Base-by-base conservation (phyloP, 2,329 filamentous ascomycete species). In the Fusarium sp. region DNA sequence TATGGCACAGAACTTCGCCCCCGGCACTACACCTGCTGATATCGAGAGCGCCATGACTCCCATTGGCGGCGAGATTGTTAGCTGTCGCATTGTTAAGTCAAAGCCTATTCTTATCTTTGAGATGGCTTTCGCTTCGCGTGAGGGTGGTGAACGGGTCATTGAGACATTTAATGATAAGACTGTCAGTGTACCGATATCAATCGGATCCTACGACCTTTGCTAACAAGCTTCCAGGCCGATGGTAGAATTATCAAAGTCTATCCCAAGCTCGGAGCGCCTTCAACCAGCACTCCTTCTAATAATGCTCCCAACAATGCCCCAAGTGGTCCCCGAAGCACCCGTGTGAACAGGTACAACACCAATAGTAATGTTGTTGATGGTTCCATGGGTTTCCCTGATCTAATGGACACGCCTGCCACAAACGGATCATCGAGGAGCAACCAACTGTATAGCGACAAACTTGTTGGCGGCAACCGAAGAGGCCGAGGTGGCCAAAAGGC, bases 1-100 rank as follows among this genome's bases (percentile, higher is more conserved):
- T 23, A 86, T 93, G 76, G 92, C 90, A 4, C 90, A 92, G 78
- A 96, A 96, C 82, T 93, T 96, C 76, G 92, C 92, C 14, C 88
- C 88, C 3, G 92, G 92, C 37, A 96, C 92, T 1, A 94, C 92
- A 8, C 90, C 90, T 3, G 91, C 90, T 30, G 92, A 96, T 74
- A 93, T 96, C 62, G 91, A 94, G 81, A 92, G 90, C 71, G 92
- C 92, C 57, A 89, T 96, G 88, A 86, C 85, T n/a, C 88, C 88
- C 1, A 81, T 92, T n/a, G 91, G 90, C 39, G 91, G 90, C 30
- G 83, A 89, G 63, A 85, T 93, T 73, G 75, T 85, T 23, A 87
- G 85, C 73, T 95, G 92, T 80, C 85, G 83, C 35, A 80, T 96
- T 39, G 79, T 93, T 57, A 88, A 90, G 75, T 84, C 88, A 6